Conservation (phyloP, 2,329 filamentous ascomycete genomes). For the Truncatella angustata region DNA sequence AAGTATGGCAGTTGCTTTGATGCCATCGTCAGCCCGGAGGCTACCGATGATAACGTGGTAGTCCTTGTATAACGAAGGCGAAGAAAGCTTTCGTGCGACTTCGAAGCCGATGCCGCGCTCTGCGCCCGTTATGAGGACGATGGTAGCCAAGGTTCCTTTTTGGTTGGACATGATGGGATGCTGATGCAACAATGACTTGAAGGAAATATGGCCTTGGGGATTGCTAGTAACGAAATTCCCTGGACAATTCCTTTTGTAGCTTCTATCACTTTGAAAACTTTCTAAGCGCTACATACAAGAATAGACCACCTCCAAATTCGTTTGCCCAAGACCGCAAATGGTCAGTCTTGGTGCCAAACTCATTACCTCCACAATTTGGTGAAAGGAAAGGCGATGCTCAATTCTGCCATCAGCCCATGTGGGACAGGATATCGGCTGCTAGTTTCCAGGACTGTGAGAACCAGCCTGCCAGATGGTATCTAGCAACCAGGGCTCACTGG, state of each 20-base stretch:
- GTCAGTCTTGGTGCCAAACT: no score
- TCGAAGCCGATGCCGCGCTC: neutral
- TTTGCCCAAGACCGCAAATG: no score
- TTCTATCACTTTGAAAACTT: no score
- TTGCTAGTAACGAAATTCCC: no score
- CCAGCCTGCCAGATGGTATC: no score
- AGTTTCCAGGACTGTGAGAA: neutral
- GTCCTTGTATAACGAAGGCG: neutral
- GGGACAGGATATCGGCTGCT: neutral
- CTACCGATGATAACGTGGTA: conserved; percentile 6
- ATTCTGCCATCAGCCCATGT: no score
- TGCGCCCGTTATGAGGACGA: conserved; percentile 5
- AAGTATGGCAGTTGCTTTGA: neutral
- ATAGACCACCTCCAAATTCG: no score
- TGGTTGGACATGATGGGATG: neutral
- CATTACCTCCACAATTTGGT: no score
- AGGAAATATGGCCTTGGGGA: neutral
- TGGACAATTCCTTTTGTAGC: no score
- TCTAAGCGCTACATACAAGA: no score
- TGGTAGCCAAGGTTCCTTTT: neutral
- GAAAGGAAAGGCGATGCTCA: no score
- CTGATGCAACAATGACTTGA: neutral
- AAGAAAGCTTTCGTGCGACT: conserved; percentile 2
- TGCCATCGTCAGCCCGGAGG: neutral
- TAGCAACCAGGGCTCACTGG: neutral